Conservation (phyloP, 2,329 filamentous ascomycete genomes). For the Trichoderma endophyticum region DNA sequence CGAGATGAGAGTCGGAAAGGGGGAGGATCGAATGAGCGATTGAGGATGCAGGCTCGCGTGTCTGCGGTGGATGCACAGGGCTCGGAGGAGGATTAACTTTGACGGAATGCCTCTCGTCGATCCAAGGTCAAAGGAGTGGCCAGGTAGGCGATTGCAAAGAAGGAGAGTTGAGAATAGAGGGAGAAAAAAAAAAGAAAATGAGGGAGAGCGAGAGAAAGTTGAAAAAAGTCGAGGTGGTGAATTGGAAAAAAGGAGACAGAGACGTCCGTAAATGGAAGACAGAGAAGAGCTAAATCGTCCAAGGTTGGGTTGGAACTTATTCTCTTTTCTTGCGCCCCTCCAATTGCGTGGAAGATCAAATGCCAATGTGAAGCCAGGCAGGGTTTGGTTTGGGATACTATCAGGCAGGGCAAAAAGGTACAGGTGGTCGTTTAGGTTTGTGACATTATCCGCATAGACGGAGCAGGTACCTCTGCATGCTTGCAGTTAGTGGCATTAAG, state of each 20-base stretch:
- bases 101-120: slow-evolving; percentile 11
- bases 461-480: background rate
- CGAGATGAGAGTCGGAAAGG: slow-evolving; percentile 1
- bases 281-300: background rate
- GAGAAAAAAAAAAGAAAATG: background rate
- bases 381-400: background rate
- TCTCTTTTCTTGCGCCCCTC: background rate
- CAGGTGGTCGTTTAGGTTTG: background rate
- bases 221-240: background rate
- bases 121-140: background rate
- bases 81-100: slow-evolving; percentile 15
- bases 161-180: background rate
- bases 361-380: background rate
- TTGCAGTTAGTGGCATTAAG: background rate
- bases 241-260: background rate
- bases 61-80: slow-evolving; percentile 9
- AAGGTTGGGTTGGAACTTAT: background rate
- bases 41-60: slow-evolving; percentile 15
- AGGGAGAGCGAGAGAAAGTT: background rate
- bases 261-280: background rate
- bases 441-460: background rate
- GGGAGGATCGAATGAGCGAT: slow-evolving; percentile 6
- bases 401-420: background rate
- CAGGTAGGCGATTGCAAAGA: background rate
- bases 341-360: background rate